A percentile compares a stretch with the other conserved stretches of the same genome.
These are phyloP conservation scores for Lobosporangium transversale DNA, from an alignment of 192 early-diverging fungal genomes.

Conservation along the genomic window DNA sequence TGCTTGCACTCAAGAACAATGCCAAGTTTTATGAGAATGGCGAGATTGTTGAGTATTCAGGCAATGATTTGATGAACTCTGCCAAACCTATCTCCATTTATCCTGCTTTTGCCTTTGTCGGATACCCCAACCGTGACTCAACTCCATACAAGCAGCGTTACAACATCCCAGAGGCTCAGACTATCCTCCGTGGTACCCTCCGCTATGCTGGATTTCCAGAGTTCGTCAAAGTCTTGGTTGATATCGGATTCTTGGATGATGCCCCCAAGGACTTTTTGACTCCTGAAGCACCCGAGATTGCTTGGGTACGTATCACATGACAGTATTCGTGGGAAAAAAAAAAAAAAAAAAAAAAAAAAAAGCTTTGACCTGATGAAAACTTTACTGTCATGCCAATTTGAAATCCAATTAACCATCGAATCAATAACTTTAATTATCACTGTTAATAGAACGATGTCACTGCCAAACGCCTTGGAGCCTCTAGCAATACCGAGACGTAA, in stretches of 20 bases:
- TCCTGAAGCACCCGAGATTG: conserved; percentile 61
- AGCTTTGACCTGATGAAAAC: too few species aligned
- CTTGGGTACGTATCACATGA: conserved; percentile 72
- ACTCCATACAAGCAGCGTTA: conserved; percentile 94
- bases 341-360: too few species aligned
- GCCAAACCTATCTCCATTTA: conserved; percentile 91
- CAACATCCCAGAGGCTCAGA: conserved; percentile 92
- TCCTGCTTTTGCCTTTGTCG: conserved; percentile 95
- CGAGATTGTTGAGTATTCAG: conserved; percentile 83
- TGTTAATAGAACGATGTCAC: conserved; percentile 74
- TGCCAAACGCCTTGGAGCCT: conserved; percentile 64
- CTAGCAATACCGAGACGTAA: conserved; percentile 52
- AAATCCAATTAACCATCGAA: neutral
- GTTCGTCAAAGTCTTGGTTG: conserved; percentile 94
- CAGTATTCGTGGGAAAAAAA: conserved; percentile 11
- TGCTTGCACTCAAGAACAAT: conserved; percentile 93
- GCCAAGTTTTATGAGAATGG: conserved; percentile 93
- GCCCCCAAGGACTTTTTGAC: conserved; percentile 68
- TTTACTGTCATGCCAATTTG: neutral
- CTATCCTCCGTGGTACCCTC: conserved; percentile 93
- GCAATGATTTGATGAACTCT: conserved; percentile 89
- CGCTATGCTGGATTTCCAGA: conserved; percentile 97
- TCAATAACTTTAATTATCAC: too few species aligned
- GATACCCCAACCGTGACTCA: conserved; percentile 98
- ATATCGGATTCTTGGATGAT: conserved; percentile 92